Conservation (phyloP, 345 rosid genomes). For the Populus nigra region DNA sequence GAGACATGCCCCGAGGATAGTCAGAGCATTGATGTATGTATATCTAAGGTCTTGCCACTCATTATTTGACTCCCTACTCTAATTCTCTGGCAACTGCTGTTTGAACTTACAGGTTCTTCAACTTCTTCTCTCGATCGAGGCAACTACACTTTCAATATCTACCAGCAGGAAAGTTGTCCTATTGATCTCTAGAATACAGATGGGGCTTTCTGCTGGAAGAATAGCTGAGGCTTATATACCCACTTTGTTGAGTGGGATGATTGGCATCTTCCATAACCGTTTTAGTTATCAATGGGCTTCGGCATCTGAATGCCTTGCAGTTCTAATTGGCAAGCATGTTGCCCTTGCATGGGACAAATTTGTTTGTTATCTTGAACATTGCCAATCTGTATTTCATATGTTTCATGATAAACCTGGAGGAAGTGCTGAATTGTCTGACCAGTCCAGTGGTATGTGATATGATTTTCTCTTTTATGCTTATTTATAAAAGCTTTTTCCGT, state of each 20-base stretch:
- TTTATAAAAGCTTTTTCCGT: background rate
- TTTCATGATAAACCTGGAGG: slow-evolving; percentile 32
- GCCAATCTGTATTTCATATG: slow-evolving; percentile 41
- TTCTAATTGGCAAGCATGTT: slow-evolving; percentile 51
- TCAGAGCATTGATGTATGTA: slow-evolving; percentile 52
- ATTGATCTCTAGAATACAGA: slow-evolving; percentile 59
- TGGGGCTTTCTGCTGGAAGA: slow-evolving; percentile 61
- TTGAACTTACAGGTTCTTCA: slow-evolving; percentile 62
- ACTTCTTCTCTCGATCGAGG: slow-evolving; percentile 59
- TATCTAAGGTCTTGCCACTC: slow-evolving; percentile 4
- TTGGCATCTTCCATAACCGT: slow-evolving; percentile 73
- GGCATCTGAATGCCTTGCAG: slow-evolving; percentile 71
- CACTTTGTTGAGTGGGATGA: slow-evolving; percentile 58
- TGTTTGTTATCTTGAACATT: slow-evolving; percentile 44
- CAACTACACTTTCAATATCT: slow-evolving; percentile 56
- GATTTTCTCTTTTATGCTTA: background rate
- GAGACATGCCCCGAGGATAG: slow-evolving; percentile 17
- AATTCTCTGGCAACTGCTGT: slow-evolving; percentile 16
- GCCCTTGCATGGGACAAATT: slow-evolving; percentile 63
- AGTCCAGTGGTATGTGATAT: slow-evolving; percentile 45
- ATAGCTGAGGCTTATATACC: slow-evolving; percentile 53
- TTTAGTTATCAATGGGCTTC: slow-evolving; percentile 63
- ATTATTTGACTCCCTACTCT: slow-evolving; percentile 1
- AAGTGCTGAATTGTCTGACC: slow-evolving; percentile 30
- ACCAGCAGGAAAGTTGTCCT: slow-evolving; percentile 60